Base-by-base conservation (phyloP, 345 rosid species). In the Mercurialis annua region DNA sequence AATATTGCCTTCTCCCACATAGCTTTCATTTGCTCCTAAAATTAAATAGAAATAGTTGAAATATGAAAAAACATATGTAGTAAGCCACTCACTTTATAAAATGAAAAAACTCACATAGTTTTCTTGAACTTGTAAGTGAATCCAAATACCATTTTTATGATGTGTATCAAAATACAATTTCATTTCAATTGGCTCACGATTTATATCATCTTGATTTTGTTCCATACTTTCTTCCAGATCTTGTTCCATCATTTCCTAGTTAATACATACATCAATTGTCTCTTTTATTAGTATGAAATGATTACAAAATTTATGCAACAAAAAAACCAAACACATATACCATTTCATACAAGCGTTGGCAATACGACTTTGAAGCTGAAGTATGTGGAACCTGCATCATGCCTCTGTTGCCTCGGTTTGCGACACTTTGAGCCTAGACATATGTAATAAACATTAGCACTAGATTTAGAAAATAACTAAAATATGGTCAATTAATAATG, bases 281-380 rank as follows among this genome's bases (percentile, higher is more conserved):
- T n/a, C n/a, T n/a, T n/a, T n/a, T n/a, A n/a, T n/a, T n/a, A n/a
- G n/a, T n/a, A n/a, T n/a, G n/a, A n/a, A n/a, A n/a, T n/a, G n/a
- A n/a, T n/a, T n/a, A n/a, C n/a, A n/a, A n/a, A n/a, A n/a, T 44
- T 44, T 44, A 5, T 40, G 5, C 43, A 40, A 40, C 7, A 40
- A 44, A 44, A 44, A 44, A 44, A 2, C 10, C 48, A 44, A n/a
- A n/a, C n/a, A n/a, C 4, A 15, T 47, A 43, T 43, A 43, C 5
- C 51, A 47, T 47, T 47, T 47, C 51, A 47, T 47, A 47, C 51
- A 47, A 16, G 51, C 21, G 51, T 18, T 47, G 51, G 51, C 51
- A 47, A 47, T 4, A 47, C 16, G 5, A 47, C 20, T 47, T 47
- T 5, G 48, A 44, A 8, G 4, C 12, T 44, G 48, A 44, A 44